These are phyloP conservation scores for Rhinocladiella mackenziei DNA, from an alignment of 2,329 filamentous ascomycete genomes.

Conservation along the genomic window DNA sequence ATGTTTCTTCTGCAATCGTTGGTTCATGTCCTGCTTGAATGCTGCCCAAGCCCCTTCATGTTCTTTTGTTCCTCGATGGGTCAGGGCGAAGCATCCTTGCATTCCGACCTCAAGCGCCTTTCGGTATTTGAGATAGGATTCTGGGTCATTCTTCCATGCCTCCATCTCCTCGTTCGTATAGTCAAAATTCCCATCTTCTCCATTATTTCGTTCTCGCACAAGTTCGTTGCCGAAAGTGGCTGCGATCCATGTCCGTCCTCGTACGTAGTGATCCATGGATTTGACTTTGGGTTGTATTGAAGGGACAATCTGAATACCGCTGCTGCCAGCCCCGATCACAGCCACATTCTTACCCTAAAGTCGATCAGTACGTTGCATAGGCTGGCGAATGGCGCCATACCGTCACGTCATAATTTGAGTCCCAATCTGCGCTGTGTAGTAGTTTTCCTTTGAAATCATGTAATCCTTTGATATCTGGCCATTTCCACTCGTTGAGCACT, in stretches of 20 bases:
- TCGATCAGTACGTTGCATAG: no score
- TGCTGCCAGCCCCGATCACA: constrained; percentile 31
- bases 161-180: constrained; percentile 31
- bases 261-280: constrained; percentile 32
- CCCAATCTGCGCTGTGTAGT: constrained; percentile 34
- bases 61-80: constrained; percentile 24
- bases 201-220: constrained; percentile 25
- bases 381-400: neutral
- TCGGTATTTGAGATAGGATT: constrained; percentile 33
- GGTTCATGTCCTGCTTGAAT: constrained; percentile 26
- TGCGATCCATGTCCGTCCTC: constrained; percentile 33
- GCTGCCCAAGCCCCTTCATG: constrained; percentile 17
- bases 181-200: constrained; percentile 31
- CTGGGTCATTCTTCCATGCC: constrained; percentile 24
- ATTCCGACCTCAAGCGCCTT: constrained; percentile 35
- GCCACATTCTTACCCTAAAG: constrained; percentile 29
- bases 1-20: constrained; percentile 32
- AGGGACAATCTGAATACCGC: constrained; percentile 33
- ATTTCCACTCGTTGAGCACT: constrained; percentile 53
- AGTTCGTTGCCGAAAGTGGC: constrained; percentile 28
- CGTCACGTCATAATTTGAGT: constrained; percentile 23
- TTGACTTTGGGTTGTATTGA: constrained; percentile 28
- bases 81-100: constrained; percentile 29
- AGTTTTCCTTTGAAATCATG: constrained; percentile 32
- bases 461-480: constrained; percentile 35